Base-by-base conservation (phyloP, 2,329 filamentous ascomycete species). In the Aspergillus brasiliensis region DNA sequence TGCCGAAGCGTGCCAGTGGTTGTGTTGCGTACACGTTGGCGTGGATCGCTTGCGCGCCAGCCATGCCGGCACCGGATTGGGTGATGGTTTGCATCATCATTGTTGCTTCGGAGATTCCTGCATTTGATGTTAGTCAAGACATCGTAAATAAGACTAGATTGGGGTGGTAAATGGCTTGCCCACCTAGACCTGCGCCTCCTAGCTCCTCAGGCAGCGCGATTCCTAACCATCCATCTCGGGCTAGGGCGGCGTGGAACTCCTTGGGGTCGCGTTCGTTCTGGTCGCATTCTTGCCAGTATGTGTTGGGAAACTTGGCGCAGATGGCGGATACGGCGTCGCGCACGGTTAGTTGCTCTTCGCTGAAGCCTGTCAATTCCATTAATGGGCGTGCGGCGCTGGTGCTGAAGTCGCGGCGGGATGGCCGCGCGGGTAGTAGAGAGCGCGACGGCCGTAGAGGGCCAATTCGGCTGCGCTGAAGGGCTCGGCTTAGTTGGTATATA, bases 51-150 rank as follows among this genome's bases (percentile, higher is more conserved):
- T 86, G 84, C 0, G 84, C 84, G 1, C 84, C 84, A 15, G 90
- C 90, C 81, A 95, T 92, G 3, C 91, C 91, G 3, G 91, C 91
- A 0, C 91, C 91, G 2, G 71, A 74, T 77, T 92, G 89, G 0
- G 88, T 81, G 58, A 93, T 91, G 2, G 90, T 91, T 69, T 96
- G 91, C 81, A 95, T 84, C 90, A 95, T 94, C 84, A 94, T 90
- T 0, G 88, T 91, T 0, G 91, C 91, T 71, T 95, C 91, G 0
- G 89, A 88, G 37, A 96, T 92, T 4, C 73, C 72, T 75, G 46
- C 15, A 37, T 40, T 19, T 42, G 15, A 3, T 8, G 25, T n/a
- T 23, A 28, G 0, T 2, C 21, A n/a, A 5, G 10, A n/a, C 5
- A 15, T 15, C 3, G 11, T 1, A 10, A 10, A 19, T 4, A n/a